Base-by-base conservation (phyloP, 2,329 filamentous ascomycete species). In the Epichloe scottii region DNA sequence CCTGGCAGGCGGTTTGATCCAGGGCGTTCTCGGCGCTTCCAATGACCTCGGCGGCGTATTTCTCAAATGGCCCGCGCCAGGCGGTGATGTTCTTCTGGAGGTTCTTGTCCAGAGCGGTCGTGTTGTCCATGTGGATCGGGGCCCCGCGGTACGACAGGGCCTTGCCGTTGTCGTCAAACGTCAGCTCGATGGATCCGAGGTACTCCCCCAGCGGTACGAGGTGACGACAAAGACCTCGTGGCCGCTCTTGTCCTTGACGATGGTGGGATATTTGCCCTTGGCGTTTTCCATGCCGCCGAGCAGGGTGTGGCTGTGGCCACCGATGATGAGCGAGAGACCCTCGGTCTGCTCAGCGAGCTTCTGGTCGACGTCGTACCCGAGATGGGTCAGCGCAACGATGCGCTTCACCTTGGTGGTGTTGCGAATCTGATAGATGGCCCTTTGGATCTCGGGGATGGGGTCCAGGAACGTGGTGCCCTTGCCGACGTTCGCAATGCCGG, bases 141-240 rank as follows among this genome's bases (percentile, higher is more conserved):
- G 74, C 80, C 34, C 81, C 81, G 58, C 76, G 74, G 65, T 85
- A 85, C 4, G 72, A 73, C 5, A 84, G 70, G 15, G 83, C 75
- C 62, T 76, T 79, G 61, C 82, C 82, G 2, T 76, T 66, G 4
- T 68, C 56, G 57, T 82, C 79, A 58, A 82, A 85, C 1, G 77
- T 79, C 7, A 85, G 73, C 55, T 84, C 80, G 56, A 85, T 85
- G 62, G 81, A 81, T 52, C 81, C 82, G 2, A 85, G 65, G 51
- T 84, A 84, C 65, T 84, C 79, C 81, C 81, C 82, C 82, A 85
- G 55, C 80, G 75, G 60, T 81, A 85, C 2, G 81, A 77, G 7
- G 80, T 83, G 17, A 85, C 81, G 58, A 84, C 74, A 60, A 84
- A 85, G 47, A 85, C 81, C 58, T 85, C 82, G 35, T 84, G 77